Conservation (phyloP, 1,139 yeast species). For the Magnusiomyces clavatus region DNA sequence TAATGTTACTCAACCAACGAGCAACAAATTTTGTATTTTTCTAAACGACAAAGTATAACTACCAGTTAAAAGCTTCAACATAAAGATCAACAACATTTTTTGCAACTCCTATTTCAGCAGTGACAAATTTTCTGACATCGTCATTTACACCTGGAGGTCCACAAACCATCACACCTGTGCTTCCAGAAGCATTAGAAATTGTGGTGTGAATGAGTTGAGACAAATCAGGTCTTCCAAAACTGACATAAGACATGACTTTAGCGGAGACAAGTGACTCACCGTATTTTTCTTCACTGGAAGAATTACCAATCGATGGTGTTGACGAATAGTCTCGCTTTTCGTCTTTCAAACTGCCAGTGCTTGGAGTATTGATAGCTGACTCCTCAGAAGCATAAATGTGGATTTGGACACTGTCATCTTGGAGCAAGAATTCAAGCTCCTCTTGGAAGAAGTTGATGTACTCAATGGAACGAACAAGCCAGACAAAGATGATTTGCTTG, state of each 20-base stretch:
- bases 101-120: slow-evolving; percentile 14
- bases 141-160: slow-evolving; percentile 38
- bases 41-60: not conserved
- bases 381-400: slow-evolving; percentile 30
- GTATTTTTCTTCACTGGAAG: too few relatives aligned
- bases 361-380: too few relatives aligned
- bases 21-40: too few relatives aligned
- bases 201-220: slow-evolving; percentile 21
- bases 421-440: slow-evolving; percentile 37
- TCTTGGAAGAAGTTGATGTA: slow-evolving; percentile 45
- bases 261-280: too few relatives aligned
- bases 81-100: slow-evolving; percentile 32
- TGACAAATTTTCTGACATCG: slow-evolving; percentile 29
- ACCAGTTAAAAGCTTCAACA: slow-evolving; percentile 40
- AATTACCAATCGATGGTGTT: not conserved
- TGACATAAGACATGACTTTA: not conserved
- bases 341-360: not conserved
- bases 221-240: slow-evolving; percentile 33
- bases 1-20: too few relatives aligned
- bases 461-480: slow-evolving; percentile 45
- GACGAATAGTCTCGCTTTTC: not conserved
- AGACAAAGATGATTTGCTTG: slow-evolving; percentile 38
- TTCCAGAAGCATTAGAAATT: slow-evolving; percentile 28
- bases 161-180: slow-evolving; percentile 24
- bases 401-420: slow-evolving; percentile 28